Evolutionary conservation across 768 basidiomycete species (phyloP).

Genomic region (Sarcodon aspratus): DNA sequence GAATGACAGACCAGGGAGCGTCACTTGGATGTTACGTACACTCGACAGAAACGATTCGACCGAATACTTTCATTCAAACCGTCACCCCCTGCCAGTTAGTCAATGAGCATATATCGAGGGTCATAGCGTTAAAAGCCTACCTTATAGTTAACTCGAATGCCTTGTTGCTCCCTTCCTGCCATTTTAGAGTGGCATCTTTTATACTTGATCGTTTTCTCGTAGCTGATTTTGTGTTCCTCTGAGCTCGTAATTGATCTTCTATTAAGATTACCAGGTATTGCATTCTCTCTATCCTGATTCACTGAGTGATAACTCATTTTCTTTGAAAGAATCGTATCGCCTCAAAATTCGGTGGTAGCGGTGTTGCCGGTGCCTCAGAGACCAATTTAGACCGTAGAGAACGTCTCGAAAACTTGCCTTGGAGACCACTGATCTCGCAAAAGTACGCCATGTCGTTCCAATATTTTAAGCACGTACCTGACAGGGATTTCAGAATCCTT

Average conservation of each 20-base stretch:
- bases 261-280: slow-evolving; percentile 58
- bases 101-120: slow-evolving; percentile 1
- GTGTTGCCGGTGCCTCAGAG: slow-evolving; percentile 91
- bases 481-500: slow-evolving; percentile 62
- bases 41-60: slow-evolving; percentile 78
- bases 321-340: slow-evolving; percentile 76
- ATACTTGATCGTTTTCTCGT: slow-evolving; percentile 34
- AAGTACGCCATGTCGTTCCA: slow-evolving; percentile 35
- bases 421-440: slow-evolving; percentile 96
- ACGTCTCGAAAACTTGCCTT: slow-evolving; percentile 89
- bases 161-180: slow-evolving; percentile 30
- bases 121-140: slow-evolving; percentile 23
- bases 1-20: too few species aligned
- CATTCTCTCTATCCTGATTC: background rate
- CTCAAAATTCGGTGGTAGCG: slow-evolving; percentile 92
- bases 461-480: background rate
- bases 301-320: background rate
- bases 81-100: slow-evolving; percentile 55
- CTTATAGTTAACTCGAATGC: slow-evolving; percentile 86
- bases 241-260: too few species aligned
- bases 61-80: slow-evolving; percentile 79
- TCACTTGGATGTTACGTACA: too few species aligned
- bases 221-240: slow-evolving; percentile 17
- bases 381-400: slow-evolving; percentile 93
- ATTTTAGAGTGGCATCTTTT: slow-evolving; percentile 17